These are phyloP conservation scores for Avena eriantha DNA, from an alignment of 176 grass and related monocot genomes.

Conservation along the genomic window DNA sequence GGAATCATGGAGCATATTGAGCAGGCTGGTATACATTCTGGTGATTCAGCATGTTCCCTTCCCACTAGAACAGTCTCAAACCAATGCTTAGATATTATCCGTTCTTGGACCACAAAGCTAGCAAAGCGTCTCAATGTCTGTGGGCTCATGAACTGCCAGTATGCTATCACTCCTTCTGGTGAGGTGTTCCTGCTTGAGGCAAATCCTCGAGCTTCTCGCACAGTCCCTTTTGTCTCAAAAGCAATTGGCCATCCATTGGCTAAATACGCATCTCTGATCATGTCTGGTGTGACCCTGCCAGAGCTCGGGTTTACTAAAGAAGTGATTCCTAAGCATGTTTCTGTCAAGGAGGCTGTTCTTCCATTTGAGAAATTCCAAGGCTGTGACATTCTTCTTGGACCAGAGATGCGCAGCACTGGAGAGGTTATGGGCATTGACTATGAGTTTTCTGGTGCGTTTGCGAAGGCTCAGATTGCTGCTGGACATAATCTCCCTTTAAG, in stretches of 20 bases:
- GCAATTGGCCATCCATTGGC: slow-evolving; percentile 96
- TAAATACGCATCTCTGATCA: slow-evolving; percentile 97
- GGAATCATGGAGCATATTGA: slow-evolving; percentile 99
- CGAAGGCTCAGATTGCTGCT: slow-evolving; percentile 97
- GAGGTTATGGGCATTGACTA: slow-evolving; percentile 99
- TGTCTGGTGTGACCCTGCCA: slow-evolving; percentile 81
- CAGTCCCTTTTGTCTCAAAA: slow-evolving; percentile 98
- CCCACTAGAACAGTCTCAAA: slow-evolving; percentile 92
- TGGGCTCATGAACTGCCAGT: slow-evolving; percentile 99
- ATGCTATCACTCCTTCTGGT: slow-evolving; percentile 86
- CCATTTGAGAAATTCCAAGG: slow-evolving; percentile 99
- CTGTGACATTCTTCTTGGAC: slow-evolving; percentile 96
- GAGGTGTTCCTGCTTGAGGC: slow-evolving; percentile 94
- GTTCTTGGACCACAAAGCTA: slow-evolving; percentile 85
- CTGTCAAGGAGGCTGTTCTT: slow-evolving; percentile 95
- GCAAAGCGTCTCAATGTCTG: slow-evolving; percentile 83
- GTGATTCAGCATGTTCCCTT: slow-evolving; percentile 95
- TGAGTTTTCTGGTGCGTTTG: slow-evolving; percentile 88
- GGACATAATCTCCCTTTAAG: slow-evolving; percentile 82
- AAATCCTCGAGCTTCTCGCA: slow-evolving; percentile 91
- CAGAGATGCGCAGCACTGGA: slow-evolving; percentile 98
- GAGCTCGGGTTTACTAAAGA: slow-evolving; percentile 88
- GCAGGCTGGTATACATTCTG: slow-evolving; percentile 96
- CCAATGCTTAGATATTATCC: slow-evolving; percentile 74
- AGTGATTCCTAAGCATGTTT: slow-evolving; percentile 93